These are phyloP conservation scores for Lophiostoma macrostomum DNA, from an alignment of 495 filamentous ascomycete genomes.

Conservation along the genomic window DNA sequence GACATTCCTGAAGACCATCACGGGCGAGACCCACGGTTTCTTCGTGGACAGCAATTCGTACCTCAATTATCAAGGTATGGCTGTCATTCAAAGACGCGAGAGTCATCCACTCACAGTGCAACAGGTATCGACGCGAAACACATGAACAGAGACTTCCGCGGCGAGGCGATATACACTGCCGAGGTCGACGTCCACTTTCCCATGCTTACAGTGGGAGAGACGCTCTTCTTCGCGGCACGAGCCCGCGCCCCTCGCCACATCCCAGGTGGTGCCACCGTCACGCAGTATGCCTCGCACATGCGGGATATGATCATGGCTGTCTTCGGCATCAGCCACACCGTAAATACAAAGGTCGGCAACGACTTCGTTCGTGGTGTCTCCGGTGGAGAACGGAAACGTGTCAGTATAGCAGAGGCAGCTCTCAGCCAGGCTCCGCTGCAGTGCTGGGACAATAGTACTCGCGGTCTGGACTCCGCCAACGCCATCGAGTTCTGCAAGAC, in stretches of 20 bases:
- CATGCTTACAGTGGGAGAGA: conserved; percentile 42
- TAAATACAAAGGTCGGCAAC: conserved; percentile 45
- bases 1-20: conserved; percentile 70
- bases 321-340: conserved; percentile 45
- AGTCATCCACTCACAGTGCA: not conserved
- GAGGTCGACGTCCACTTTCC: conserved; percentile 47
- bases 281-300: conserved; percentile 38
- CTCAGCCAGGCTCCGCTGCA: conserved; percentile 41
- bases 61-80: conserved; percentile 43
- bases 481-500: conserved; percentile 47
- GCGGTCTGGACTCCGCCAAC: conserved; percentile 46
- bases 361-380: conserved; percentile 44
- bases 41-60: conserved; percentile 39
- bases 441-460: conserved; percentile 46
- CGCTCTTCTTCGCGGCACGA: conserved; percentile 41
- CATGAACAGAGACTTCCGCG: conserved; percentile 44
- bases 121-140: conserved; percentile 41
- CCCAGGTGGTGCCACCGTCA: conserved; percentile 37
- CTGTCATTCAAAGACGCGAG: not conserved
- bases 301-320: conserved; percentile 46
- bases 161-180: conserved; percentile 48
- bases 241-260: conserved; percentile 40
- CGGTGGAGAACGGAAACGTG: conserved; percentile 46
- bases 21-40: conserved; percentile 61
- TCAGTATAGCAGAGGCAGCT: conserved; percentile 44